These are phyloP conservation scores for Botrytis elliptica DNA, from an alignment of 2,329 filamentous ascomycete species.

Conservation along the genomic window DNA sequence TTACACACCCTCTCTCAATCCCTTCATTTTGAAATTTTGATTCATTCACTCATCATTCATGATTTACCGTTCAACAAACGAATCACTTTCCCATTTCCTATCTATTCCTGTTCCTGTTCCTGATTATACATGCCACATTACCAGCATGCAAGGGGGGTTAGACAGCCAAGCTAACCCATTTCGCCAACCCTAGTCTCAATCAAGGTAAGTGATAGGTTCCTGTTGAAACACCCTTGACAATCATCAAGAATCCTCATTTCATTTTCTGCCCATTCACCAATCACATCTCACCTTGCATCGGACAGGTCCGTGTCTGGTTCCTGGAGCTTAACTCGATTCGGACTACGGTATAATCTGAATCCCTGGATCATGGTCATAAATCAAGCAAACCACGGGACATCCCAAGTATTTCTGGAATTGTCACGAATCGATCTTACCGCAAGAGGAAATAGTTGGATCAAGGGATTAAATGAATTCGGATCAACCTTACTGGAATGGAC, in stretches of 20 bases:
- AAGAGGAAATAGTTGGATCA: not conserved
- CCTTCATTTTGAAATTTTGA: not conserved
- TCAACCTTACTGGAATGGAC: not conserved
- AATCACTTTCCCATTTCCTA: not conserved
- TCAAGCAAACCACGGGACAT: too few species aligned
- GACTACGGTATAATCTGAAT: not conserved
- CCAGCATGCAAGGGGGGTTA: not conserved
- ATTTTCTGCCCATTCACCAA: not conserved
- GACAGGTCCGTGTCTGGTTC: not conserved
- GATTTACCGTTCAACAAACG: not conserved
- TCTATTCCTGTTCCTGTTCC: not conserved
- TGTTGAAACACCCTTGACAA: not conserved
- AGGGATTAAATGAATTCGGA: not conserved
- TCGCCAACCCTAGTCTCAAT: accelerated
- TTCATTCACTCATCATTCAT: not conserved
- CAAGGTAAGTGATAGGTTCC: not conserved
- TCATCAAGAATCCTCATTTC: not conserved
- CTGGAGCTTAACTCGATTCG: not conserved
- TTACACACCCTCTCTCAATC: not conserved
- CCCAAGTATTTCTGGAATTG: not conserved
- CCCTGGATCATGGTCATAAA: not conserved
- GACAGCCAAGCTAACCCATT: not conserved
- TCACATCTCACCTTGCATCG: not conserved
- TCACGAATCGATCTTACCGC: not conserved
- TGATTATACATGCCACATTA: constrained; percentile 3